Evolutionary conservation across 306 rosid genomes (phyloP).

Genomic region (cucumber (Cucumis sativus)): Cucumber_9930_V3 NC_026655.2:25940501-25941000

Average conservation of each 20-base stretch:
- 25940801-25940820: neutral
- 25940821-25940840: neutral
- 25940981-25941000: constrained; percentile 39
- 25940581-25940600: neutral
- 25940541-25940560: neutral
- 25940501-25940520: neutral
- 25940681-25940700: neutral
- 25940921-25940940: neutral
- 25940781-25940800: neutral
- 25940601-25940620: neutral
- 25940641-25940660: neutral
- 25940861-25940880: neutral
- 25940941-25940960: neutral
- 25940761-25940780: neutral
- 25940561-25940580: neutral
- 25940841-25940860: neutral
- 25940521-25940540: neutral
- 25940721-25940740: neutral
- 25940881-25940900: neutral
- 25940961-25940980: neutral
- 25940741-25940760: neutral
- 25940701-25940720: neutral
- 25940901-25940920: neutral
- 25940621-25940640: neutral
- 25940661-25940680: neutral